A percentile compares a stretch with the other conserved stretches of the same genome.
Conservation (phyloP, 2,329 filamentous ascomycete species). For the Trichoderma oligosporum region DNA sequence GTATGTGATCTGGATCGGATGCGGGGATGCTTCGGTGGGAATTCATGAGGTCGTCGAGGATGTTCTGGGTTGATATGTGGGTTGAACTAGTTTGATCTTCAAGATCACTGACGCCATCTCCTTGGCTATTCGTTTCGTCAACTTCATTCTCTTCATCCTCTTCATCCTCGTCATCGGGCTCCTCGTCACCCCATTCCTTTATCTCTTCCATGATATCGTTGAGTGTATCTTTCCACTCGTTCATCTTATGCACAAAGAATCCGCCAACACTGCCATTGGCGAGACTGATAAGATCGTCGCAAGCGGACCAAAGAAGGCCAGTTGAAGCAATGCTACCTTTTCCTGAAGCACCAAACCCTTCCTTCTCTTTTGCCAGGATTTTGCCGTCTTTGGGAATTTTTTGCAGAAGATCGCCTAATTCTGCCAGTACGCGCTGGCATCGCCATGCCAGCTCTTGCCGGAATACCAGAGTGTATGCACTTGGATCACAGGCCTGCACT, state of each 20-base stretch:
- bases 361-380: constrained; percentile 35
- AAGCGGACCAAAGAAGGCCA: constrained; percentile 78
- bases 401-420: constrained; percentile 57
- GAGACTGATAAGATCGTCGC: constrained; percentile 66
- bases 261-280: constrained; percentile 65
- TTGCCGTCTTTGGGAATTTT: constrained; percentile 59
- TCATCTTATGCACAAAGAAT: constrained; percentile 65
- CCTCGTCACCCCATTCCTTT: constrained; percentile 80
- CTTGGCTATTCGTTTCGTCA: constrained; percentile 37
- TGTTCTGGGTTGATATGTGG: constrained; percentile 47
- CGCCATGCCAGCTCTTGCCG: constrained; percentile 60
- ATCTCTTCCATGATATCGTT: constrained; percentile 82
- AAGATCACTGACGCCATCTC: constrained; percentile 26
- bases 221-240: constrained; percentile 70
- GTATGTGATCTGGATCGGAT: constrained; percentile 60
- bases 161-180: constrained; percentile 57
- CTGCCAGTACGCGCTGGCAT: constrained; percentile 57
- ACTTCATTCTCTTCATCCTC: constrained; percentile 43
- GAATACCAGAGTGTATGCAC: constrained; percentile 60
- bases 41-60: constrained; percentile 66
- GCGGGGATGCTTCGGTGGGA: constrained; percentile 58
- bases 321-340: constrained; percentile 61
- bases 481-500: constrained; percentile 59
- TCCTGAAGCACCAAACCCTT: constrained; percentile 35
- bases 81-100: constrained; percentile 32